Percentiles rank a stretch among this genome's conserved stretches.
These are phyloP conservation scores for Coprinellus aureogranulatus DNA, from an alignment of 768 basidiomycete species.

Conservation along the genomic window DNA sequence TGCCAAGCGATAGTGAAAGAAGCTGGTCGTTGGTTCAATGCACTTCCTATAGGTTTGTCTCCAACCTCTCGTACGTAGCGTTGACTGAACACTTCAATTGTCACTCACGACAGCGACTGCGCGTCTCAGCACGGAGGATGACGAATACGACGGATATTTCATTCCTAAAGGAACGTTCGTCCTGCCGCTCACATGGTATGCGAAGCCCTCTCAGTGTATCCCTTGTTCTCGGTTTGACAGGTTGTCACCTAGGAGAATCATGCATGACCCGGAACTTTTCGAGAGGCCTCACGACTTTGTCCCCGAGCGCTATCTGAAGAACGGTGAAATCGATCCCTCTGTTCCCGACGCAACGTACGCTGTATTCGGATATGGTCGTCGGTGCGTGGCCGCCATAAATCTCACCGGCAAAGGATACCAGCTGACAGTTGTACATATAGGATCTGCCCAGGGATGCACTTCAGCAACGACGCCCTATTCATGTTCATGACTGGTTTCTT, in stretches of 20 bases:
- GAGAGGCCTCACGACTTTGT: constrained; percentile 21
- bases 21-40: constrained; percentile 18
- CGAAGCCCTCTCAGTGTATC: too few species aligned
- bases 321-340: constrained; percentile 18
- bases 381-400: constrained; percentile 1
- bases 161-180: constrained; percentile 10
- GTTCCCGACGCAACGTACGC: constrained; percentile 24
- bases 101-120: constrained; percentile 16
- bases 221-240: too few species aligned
- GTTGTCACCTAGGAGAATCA: constrained; percentile 12
- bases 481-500: constrained; percentile 17
- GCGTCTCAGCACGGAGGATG: constrained; percentile 31
- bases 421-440: constrained; percentile 10
- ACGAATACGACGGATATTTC: constrained; percentile 23
- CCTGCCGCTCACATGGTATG: background rate
- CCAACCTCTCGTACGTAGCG: constrained; percentile 9
- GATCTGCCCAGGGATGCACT: constrained; percentile 24
- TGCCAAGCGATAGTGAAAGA: constrained; percentile 27
- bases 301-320: constrained; percentile 30
- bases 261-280: constrained; percentile 21
- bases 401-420: too few species aligned
- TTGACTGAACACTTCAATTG: too few species aligned
- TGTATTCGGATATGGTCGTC: constrained; percentile 32
- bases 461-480: constrained; percentile 22
- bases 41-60: constrained; percentile 10